Percentiles rank a stretch among this genome's conserved stretches.
These are phyloP conservation scores for Stachybotrys echinatus DNA, from an alignment of 2,329 filamentous ascomycete species.

Conservation along the genomic window DNA sequence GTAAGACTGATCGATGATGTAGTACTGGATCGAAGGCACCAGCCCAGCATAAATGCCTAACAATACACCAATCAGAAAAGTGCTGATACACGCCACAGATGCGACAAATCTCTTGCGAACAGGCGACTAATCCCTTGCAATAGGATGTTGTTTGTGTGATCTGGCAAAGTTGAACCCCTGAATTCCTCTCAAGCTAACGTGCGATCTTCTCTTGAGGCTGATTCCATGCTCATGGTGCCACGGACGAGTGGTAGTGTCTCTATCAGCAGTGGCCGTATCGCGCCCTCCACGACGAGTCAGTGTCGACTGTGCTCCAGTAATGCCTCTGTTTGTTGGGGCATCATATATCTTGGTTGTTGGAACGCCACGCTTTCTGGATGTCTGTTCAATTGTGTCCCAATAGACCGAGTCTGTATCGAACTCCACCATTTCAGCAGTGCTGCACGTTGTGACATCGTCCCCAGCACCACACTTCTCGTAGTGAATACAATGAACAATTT, in stretches of 20 bases:
- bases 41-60: conserved; percentile 74
- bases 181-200: conserved; percentile 46
- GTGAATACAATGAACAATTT: neutral
- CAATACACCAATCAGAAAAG: conserved; percentile 63
- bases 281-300: conserved; percentile 9
- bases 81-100: conserved; percentile 65
- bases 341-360: neutral
- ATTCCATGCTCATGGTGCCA: conserved; percentile 26
- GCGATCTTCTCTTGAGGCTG: conserved; percentile 44
- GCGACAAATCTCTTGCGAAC: conserved; percentile 65
- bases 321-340: neutral
- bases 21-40: conserved; percentile 75
- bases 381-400: neutral
- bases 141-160: conserved; percentile 55
- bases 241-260: conserved; percentile 16
- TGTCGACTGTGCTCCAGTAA: conserved; percentile 3
- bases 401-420: conserved; percentile 2
- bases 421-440: conserved; percentile 8
- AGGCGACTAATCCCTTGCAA: conserved; percentile 68
- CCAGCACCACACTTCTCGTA: neutral
- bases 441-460: neutral
- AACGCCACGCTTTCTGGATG: neutral
- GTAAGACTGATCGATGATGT: conserved; percentile 64
- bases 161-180: conserved; percentile 47
- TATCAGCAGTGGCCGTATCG: conserved; percentile 17